Evolutionary conservation across 352 stramenopile species (phyloP), one percentile per base, ranked within the genome.

Genomic region (Pythium rhizo-oryzae): DNA sequence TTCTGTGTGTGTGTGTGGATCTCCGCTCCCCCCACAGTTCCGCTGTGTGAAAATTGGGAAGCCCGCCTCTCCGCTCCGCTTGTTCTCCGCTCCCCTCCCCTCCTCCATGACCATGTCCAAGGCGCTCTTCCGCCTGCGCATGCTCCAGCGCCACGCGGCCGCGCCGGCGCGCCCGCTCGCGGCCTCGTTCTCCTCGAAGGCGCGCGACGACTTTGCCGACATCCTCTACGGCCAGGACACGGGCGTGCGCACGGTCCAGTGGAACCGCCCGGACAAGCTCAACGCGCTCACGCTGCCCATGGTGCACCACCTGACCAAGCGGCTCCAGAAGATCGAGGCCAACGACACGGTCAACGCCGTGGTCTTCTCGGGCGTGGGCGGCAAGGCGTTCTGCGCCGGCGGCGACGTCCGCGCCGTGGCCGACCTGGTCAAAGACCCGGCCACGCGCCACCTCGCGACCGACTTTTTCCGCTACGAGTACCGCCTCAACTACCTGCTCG

Each of bases 401-500:
- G 97, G 97, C 37, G 96, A 99, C 80, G 95, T 99, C 63, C 93
- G 93, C 71, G 81, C 81, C 33, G 77, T 98, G 8, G 97, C 93
- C 51, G 87, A 96, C 37, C 86, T 91, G 59, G 88, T 81, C 70
- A 88, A 88, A 61, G 75, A 94, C 62, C 71, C 79, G 18, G 80
- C 80, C 18, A 93, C 84, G 62, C 80, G 82, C 28, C 77, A 93
- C 62, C 30, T 94, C 28, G 74, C 86, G 47, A 75, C 91, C 23
- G 85, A 98, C 65, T 99, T 99, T 70, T 99, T 99, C 80, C 86
- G 85, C 63, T 82, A 98, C 68, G 97, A 99, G 75, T 99, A 99
- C 76, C 78, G 89, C 61, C 78, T 99, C 23, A 98, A 99, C 78
- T 92, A 95, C 73, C 78, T 96, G 49, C 85, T 93, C 66, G 84